These are phyloP conservation scores for Neurospora hispaniola DNA, from an alignment of 495 filamentous ascomycete species.

Conservation along the genomic window DNA sequence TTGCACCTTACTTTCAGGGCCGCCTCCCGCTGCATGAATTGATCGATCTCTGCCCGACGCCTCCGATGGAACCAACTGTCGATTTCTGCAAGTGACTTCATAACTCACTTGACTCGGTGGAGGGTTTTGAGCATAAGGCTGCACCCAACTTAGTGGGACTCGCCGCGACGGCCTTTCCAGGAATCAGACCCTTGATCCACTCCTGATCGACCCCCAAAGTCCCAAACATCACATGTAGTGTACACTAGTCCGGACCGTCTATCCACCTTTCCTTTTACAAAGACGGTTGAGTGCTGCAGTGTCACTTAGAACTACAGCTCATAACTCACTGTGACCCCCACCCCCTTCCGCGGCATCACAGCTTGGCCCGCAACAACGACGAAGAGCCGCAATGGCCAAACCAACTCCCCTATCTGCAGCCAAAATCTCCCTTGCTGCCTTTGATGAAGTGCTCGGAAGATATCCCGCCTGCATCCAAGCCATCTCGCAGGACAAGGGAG, in stretches of 20 bases:
- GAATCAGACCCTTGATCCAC: not conserved
- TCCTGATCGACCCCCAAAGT: not conserved
- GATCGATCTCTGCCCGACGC: not conserved
- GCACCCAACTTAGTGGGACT: not conserved
- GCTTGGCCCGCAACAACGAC: not conserved
- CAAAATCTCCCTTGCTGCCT: constrained; percentile 25
- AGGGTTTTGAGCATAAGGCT: not conserved
- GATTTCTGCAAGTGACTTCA: not conserved
- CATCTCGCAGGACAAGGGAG: constrained; percentile 30
- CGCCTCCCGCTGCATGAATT: not conserved
- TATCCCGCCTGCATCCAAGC: constrained; percentile 30
- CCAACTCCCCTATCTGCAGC: constrained; percentile 17
- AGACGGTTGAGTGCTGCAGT: not conserved
- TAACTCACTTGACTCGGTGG: not conserved
- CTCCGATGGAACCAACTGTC: not conserved
- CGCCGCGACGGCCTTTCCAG: not conserved
- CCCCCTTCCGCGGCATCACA: not conserved
- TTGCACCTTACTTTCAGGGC: not conserved
- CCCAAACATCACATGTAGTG: not conserved
- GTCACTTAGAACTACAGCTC: not conserved
- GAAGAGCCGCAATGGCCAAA: constrained; percentile 20
- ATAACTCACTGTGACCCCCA: not conserved
- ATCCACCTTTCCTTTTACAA: not conserved
- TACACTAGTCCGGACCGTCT: not conserved
- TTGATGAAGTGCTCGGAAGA: constrained; percentile 19